phyloP scores from a whole-genome alignment of 1,284 basidiomycete genomes.

The Lentinula novae-zelandiae region DNA sequence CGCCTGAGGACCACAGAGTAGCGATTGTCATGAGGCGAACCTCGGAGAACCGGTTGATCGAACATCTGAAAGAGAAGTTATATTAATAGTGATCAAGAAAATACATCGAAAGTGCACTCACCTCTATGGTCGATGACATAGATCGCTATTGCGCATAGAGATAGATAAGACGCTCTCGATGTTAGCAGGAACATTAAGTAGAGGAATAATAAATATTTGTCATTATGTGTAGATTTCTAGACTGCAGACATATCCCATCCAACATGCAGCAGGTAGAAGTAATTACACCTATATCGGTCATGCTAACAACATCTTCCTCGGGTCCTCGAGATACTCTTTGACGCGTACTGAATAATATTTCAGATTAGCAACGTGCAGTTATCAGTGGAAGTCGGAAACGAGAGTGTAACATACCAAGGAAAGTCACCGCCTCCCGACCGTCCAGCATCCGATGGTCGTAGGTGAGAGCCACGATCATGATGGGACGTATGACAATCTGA shows the following conservation, averaged over 20 bases:
- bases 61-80: too few relatives aligned
- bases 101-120: too few relatives aligned
- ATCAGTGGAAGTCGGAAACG: background rate
- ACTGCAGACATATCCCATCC: background rate
- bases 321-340: conserved; percentile 55
- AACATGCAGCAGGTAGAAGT: background rate
- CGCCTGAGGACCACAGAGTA: too few relatives aligned
- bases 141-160: too few relatives aligned
- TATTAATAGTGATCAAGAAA: too few relatives aligned
- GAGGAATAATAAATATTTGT: background rate
- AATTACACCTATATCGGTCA: background rate
- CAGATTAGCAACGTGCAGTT: background rate
- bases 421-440: conserved; percentile 94
- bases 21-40: too few relatives aligned
- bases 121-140: too few relatives aligned
- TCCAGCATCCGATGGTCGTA: conserved; percentile 97
- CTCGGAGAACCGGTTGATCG: too few relatives aligned
- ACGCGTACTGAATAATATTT: conserved; percentile 31
- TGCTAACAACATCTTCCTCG: conserved; percentile 53
- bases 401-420: conserved; percentile 72
- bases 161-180: too few relatives aligned
- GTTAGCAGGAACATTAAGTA: too few relatives aligned
- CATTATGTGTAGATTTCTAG: background rate
- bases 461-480: conserved; percentile 94
- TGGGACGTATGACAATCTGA: conserved; percentile 92